These are phyloP conservation scores for Pyricularia pennisetigena DNA, from an alignment of 2,329 filamentous ascomycete genomes.

Conservation along the genomic window DNA sequence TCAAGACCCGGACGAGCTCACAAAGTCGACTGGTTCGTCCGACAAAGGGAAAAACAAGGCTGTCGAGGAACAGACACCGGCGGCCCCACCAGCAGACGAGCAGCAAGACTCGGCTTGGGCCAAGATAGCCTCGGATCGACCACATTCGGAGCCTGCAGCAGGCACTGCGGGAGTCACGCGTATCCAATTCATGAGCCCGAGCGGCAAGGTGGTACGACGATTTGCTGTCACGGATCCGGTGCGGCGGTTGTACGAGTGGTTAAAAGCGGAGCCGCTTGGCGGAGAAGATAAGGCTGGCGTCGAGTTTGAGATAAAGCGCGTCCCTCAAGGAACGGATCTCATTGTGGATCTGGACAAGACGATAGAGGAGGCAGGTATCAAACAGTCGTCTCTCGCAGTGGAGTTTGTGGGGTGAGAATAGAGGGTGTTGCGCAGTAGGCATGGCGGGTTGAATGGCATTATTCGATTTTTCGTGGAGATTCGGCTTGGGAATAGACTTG, in stretches of 20 bases:
- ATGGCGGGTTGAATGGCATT: neutral
- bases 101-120: constrained; percentile 44
- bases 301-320: constrained; percentile 78
- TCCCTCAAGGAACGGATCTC: constrained; percentile 70
- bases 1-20: constrained; percentile 80
- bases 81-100: constrained; percentile 11
- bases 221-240: constrained; percentile 72
- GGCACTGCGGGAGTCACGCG: constrained; percentile 67
- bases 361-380: constrained; percentile 74
- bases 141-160: constrained; percentile 69
- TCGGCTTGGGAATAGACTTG: neutral
- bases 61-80: constrained; percentile 17
- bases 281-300: constrained; percentile 63
- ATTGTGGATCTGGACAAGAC: constrained; percentile 64
- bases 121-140: constrained; percentile 59
- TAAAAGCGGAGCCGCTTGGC: constrained; percentile 77
- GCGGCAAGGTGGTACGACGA: constrained; percentile 76
- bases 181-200: constrained; percentile 85
- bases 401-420: constrained; percentile 60
- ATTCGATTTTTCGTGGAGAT: neutral
- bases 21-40: constrained; percentile 25
- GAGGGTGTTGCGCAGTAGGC: neutral
- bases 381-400: constrained; percentile 92
- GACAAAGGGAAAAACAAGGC: constrained; percentile 39
- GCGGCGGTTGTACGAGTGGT: constrained; percentile 84